Evolutionary conservation across 2,329 filamentous ascomycete species (phyloP).

Genomic region (Botrytis sinoallii): DNA sequence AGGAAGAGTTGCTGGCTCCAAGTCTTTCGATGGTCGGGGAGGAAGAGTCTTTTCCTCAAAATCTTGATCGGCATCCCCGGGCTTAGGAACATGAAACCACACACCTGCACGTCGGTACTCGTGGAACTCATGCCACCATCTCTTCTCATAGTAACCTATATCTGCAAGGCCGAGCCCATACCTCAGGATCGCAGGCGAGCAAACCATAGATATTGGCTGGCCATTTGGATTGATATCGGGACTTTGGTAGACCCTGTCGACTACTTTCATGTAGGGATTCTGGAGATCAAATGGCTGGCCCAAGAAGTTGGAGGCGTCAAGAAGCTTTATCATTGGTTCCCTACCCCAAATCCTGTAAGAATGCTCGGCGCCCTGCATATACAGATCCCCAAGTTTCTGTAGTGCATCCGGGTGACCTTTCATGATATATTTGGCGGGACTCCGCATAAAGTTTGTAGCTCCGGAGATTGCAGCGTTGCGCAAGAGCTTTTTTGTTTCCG

Average conservation of each 20-base stretch:
- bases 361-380: not conserved
- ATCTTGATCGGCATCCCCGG: too few species aligned
- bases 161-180: accelerated
- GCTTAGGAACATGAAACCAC: not conserved
- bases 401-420: not conserved
- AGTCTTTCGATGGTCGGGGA: too few species aligned
- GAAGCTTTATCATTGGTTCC: not conserved
- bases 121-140: accelerated
- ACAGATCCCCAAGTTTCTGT: not conserved
- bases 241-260: too few species aligned
- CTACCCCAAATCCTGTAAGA: not conserved
- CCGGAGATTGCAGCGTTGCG: not conserved
- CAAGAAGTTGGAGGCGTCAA: too few species aligned
- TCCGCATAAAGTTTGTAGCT: not conserved
- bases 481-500: not conserved
- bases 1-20: not conserved
- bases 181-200: not conserved
- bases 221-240: not conserved
- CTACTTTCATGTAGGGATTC: too few species aligned
- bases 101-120: accelerated
- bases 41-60: too few species aligned
- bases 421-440: not conserved
- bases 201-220: not conserved
- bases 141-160: not conserved
- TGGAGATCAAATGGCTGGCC: not conserved